Evolutionary conservation across 2,329 filamentous ascomycete species (phyloP).

Genomic region (Microsporum canis): DNA sequence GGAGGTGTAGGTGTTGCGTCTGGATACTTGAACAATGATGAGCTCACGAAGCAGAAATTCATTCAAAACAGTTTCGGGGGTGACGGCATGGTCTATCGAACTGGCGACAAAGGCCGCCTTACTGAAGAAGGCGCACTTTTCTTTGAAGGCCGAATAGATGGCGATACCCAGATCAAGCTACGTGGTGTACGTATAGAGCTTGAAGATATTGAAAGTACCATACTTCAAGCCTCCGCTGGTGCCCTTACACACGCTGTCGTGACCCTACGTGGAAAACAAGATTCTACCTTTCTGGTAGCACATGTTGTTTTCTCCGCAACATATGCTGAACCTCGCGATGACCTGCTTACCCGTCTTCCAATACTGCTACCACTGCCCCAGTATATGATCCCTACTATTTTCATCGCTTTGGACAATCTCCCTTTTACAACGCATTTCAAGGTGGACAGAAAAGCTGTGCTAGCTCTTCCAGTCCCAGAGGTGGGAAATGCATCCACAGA

Average conservation of each 20-base stretch:
- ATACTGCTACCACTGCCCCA: constrained; percentile 8
- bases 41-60: constrained; percentile 17
- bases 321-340: not conserved
- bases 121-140: constrained; percentile 19
- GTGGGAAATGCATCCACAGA: not conserved
- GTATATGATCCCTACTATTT: constrained; percentile 11
- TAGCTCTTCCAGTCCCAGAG: constrained; percentile 7
- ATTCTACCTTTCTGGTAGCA: constrained; percentile 3
- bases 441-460: constrained; percentile 8
- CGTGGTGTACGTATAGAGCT: constrained; percentile 20
- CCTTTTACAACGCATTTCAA: constrained; percentile 9
- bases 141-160: constrained; percentile 21
- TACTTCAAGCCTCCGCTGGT: not conserved
- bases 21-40: constrained; percentile 16
- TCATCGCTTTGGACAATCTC: constrained; percentile 6
- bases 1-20: constrained; percentile 21
- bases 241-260: not conserved
- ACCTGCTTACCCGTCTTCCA: not conserved
- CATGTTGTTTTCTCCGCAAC: constrained; percentile 2
- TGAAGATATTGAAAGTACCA: not conserved
- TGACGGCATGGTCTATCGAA: constrained; percentile 8
- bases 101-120: constrained; percentile 16
- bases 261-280: not conserved
- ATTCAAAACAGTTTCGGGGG: constrained; percentile 13
- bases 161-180: constrained; percentile 23